Percentiles rank a stretch among this genome's conserved stretches.
phyloP scores from a whole-genome alignment of 2,329 filamentous ascomycete genomes.

The Epichloe baconii region DNA sequence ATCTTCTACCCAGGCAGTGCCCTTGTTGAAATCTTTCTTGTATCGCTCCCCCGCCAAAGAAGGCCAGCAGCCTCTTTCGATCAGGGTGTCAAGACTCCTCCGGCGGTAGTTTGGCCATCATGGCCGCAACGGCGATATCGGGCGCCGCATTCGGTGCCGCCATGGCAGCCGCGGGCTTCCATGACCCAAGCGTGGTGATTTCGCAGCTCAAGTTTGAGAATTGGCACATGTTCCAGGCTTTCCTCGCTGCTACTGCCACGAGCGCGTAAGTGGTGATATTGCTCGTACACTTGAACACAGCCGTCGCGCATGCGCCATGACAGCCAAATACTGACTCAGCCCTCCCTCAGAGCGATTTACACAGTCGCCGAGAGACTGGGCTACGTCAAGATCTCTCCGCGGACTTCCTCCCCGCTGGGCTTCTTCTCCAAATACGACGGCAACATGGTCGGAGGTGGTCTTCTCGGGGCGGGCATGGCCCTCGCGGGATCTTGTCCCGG shows the following conservation, averaged over 20 bases:
- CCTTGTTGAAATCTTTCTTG: too few species aligned
- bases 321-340: neutral
- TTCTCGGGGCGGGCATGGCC: constrained; percentile 54
- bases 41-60: too few species aligned
- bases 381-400: constrained; percentile 31
- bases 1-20: too few species aligned
- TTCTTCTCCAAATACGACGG: constrained; percentile 45
- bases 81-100: neutral
- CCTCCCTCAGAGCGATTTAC: constrained; percentile 28
- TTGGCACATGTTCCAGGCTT: constrained; percentile 54
- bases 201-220: constrained; percentile 46
- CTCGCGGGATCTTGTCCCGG: constrained; percentile 53
- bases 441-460: constrained; percentile 48
- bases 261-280: constrained; percentile 38
- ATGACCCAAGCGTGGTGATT: constrained; percentile 45
- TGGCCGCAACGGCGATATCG: constrained; percentile 17
- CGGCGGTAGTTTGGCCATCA: neutral
- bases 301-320: too few species aligned
- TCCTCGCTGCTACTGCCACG: constrained; percentile 47
- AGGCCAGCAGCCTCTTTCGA: too few species aligned
- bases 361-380: constrained; percentile 29
- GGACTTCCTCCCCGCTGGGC: constrained; percentile 36
- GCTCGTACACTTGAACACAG: too few species aligned
- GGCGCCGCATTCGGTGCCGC: constrained; percentile 50
- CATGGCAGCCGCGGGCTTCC: constrained; percentile 46